These are phyloP conservation scores for Manihot esculenta DNA, from an alignment of 441 rosid genomes.

Conservation along the genomic window DNA sequence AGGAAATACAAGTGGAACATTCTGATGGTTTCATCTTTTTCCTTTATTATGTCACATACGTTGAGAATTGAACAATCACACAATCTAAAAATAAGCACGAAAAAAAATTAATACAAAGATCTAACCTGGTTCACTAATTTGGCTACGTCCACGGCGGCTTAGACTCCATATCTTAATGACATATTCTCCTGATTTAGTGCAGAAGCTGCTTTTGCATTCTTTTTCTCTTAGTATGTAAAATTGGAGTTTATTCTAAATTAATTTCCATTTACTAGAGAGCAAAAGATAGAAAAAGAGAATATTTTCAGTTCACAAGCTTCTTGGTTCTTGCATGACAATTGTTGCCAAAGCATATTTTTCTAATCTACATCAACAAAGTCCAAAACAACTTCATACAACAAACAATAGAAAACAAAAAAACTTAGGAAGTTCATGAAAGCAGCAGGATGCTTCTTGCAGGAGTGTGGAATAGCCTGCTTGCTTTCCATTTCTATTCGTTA, in stretches of 20 bases:
- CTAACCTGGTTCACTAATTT: too few relatives aligned
- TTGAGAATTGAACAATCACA: too few relatives aligned
- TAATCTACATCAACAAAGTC: not conserved
- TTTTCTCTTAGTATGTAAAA: constrained; percentile 20
- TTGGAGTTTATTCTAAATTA: constrained; percentile 22
- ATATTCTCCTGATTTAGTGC: constrained; percentile 14
- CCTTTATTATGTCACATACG: constrained; percentile 1
- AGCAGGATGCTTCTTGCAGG: too few relatives aligned
- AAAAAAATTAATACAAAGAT: too few relatives aligned
- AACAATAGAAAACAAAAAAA: not conserved
- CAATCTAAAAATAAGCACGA: too few relatives aligned
- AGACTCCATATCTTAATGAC: too few relatives aligned
- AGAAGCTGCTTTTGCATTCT: constrained; percentile 17
- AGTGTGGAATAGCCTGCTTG: too few relatives aligned
- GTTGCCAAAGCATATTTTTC: not conserved
- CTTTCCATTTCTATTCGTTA: too few relatives aligned
- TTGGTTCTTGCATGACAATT: not conserved
- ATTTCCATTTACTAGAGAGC: constrained; percentile 6
- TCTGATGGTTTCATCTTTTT: constrained; percentile 14
- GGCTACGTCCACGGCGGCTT: too few relatives aligned
- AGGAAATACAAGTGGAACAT: constrained; percentile 4
- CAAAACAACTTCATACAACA: constrained; percentile 10
- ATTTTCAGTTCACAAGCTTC: constrained; percentile 11
- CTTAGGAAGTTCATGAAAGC: too few relatives aligned
- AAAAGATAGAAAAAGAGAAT: not conserved